Conservation (phyloP, 1,139 yeast species). For the Diutina pseudorugosa region DNA sequence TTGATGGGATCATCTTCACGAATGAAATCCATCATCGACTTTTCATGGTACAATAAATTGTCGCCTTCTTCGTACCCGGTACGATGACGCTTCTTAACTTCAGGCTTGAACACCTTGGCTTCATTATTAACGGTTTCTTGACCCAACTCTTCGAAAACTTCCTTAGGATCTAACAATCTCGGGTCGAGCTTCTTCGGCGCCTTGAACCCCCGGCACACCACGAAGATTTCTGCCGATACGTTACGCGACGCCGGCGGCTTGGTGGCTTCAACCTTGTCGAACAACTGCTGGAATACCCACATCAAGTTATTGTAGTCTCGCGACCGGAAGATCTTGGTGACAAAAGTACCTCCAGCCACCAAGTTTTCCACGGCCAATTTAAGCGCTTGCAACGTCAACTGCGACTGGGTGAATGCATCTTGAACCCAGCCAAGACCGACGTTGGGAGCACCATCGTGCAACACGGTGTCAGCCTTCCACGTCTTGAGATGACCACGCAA, state of each 20-base stretch:
- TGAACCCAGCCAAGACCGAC: conserved; percentile 99
- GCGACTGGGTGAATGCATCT: conserved; percentile 97
- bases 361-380: conserved; percentile 93
- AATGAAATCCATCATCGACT: conserved; percentile 71
- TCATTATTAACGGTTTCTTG: conserved; percentile 74
- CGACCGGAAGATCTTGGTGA: conserved; percentile 92
- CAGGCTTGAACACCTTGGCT: conserved; percentile 90
- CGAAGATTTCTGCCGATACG: conserved; percentile 97
- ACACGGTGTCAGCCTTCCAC: conserved; percentile 96
- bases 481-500: conserved; percentile 94
- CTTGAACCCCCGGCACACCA: conserved; percentile 89
- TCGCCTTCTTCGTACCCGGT: conserved; percentile 97
- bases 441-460: conserved; percentile 99
- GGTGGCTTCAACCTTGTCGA: conserved; percentile 94
- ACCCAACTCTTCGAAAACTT: conserved; percentile 85
- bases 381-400: conserved; percentile 83
- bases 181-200: conserved; percentile 96
- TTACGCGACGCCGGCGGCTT: conserved; percentile 98
- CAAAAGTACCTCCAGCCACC: conserved; percentile 88
- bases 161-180: conserved; percentile 77
- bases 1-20: conserved; percentile 75
- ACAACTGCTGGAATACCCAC: conserved; percentile 95
- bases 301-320: conserved; percentile 92
- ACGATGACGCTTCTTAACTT: conserved; percentile 79
- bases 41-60: conserved; percentile 60